These are phyloP conservation scores for Rhypophila decipiens DNA, from an alignment of 495 filamentous ascomycete genomes.

Conservation along the genomic window DNA sequence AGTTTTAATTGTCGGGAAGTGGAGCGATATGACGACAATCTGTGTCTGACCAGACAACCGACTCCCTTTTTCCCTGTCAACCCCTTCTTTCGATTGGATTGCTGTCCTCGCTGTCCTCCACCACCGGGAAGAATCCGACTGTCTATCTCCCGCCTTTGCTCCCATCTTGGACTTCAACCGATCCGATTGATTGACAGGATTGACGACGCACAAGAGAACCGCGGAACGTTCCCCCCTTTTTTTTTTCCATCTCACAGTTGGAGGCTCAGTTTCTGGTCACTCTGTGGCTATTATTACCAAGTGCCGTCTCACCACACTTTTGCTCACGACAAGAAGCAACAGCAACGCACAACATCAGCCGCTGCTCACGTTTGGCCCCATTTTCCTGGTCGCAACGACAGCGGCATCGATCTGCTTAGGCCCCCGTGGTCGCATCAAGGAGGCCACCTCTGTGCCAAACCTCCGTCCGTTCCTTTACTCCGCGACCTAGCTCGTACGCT, in stretches of 20 bases:
- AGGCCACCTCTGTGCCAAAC: constrained; percentile 11
- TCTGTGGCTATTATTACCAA: not conserved
- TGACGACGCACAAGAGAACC: too few relatives aligned
- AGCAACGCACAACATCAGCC: not conserved
- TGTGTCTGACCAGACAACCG: not conserved
- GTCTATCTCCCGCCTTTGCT: not conserved
- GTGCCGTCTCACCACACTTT: not conserved
- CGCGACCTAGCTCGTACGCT: constrained; percentile 2
- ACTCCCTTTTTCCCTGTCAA: too few relatives aligned
- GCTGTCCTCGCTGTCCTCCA: too few relatives aligned
- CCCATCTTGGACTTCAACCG: too few relatives aligned
- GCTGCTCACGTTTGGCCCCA: too few relatives aligned
- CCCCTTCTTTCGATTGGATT: constrained; percentile 3
- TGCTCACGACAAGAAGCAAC: not conserved
- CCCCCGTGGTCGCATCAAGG: constrained; percentile 19
- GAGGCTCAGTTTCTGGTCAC: constrained; percentile 4
- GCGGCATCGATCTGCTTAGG: constrained; percentile 4
- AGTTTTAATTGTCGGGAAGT: too few relatives aligned
- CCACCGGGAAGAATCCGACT: constrained; percentile 1
- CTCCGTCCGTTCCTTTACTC: constrained; percentile 14
- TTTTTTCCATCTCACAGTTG: not conserved
- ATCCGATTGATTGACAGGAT: not conserved
- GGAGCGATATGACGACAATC: constrained; percentile 1
- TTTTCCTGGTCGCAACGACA: not conserved
- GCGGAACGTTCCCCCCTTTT: too few relatives aligned